phyloP scores from a whole-genome alignment of 306 rosid species.

The Canavalia ensiformis region DNA sequence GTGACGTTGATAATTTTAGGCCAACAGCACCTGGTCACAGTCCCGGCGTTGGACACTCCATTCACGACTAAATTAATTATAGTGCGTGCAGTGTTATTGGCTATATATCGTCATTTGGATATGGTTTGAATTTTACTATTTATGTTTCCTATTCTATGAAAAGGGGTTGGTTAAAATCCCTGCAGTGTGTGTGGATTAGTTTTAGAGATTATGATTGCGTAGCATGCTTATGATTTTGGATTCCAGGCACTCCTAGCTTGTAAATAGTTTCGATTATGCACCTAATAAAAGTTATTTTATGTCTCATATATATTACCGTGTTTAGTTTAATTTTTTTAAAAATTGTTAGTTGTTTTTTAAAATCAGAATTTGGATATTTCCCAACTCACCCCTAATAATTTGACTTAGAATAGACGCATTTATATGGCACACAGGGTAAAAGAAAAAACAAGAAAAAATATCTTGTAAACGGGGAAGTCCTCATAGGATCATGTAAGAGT shows the following conservation, averaged over 20 bases:
- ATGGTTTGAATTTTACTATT: background rate
- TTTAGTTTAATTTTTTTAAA: background rate
- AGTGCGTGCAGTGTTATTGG: background rate
- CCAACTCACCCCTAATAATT: too few species aligned
- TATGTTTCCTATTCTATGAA: background rate
- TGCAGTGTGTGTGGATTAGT: background rate
- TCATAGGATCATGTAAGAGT: too few species aligned
- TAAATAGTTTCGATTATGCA: background rate
- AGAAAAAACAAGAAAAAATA: too few species aligned
- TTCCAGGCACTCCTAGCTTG: background rate
- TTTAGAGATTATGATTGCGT: background rate
- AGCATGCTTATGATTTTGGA: background rate
- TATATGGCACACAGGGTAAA: too few species aligned
- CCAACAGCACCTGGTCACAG: conserved; percentile 87
- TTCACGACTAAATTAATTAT: conserved; percentile 51
- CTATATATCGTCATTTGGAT: background rate
- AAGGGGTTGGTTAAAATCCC: too few species aligned
- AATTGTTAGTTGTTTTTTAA: too few species aligned
- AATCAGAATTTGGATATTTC: too few species aligned
- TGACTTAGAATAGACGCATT: too few species aligned
- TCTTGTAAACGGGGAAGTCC: too few species aligned
- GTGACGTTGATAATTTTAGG: conserved; percentile 52
- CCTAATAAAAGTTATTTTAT: background rate
- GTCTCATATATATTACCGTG: background rate
- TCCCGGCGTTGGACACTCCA: conserved; percentile 75